Conservation (phyloP, 2,329 filamentous ascomycete species). For the Elsinoe arachidis region DNA sequence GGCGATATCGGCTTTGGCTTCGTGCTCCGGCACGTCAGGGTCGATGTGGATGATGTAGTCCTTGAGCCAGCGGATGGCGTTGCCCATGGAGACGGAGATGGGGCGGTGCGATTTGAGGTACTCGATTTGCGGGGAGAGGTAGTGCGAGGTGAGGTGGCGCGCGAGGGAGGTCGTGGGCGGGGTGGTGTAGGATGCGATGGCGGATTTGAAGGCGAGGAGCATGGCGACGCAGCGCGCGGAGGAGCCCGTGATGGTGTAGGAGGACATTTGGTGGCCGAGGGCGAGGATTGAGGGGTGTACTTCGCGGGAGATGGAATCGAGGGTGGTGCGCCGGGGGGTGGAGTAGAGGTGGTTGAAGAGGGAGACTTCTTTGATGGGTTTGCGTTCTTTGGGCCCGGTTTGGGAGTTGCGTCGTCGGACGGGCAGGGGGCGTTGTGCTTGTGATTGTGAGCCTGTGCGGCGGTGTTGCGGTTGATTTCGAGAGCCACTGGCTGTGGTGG, state of each 20-base stretch:
- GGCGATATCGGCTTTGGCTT: conserved; percentile 71
- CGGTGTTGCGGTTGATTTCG: conserved; percentile 17
- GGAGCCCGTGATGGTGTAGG: conserved; percentile 81
- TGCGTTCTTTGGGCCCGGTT: conserved; percentile 34
- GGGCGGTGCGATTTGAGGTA: conserved; percentile 91
- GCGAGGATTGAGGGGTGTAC: conserved; percentile 81
- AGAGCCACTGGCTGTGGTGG: conserved; percentile 22
- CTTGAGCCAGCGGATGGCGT: conserved; percentile 91
- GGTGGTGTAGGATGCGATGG: conserved; percentile 87
- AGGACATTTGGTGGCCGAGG: conserved; percentile 81
- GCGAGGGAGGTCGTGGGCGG: conserved; percentile 76
- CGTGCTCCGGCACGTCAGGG: conserved; percentile 69
- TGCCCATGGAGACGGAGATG: conserved; percentile 93
- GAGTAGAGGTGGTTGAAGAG: conserved; percentile 66
- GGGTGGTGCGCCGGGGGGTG: conserved; percentile 57
- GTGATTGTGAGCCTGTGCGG: conserved; percentile 15
- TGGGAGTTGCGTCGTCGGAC: conserved; percentile 20
- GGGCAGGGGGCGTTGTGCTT: conserved; percentile 28
- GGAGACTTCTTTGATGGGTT: conserved; percentile 54
- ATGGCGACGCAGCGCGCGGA: conserved; percentile 82
- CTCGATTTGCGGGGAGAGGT: conserved; percentile 89
- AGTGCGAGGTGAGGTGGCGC: conserved; percentile 82
- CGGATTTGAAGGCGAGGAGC: conserved; percentile 80
- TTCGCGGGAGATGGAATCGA: conserved; percentile 55
- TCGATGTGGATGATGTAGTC: conserved; percentile 85